Base-by-base conservation (phyloP, 2,329 filamentous ascomycete genomes). In the Fonsecaea pugnacius region DNA sequence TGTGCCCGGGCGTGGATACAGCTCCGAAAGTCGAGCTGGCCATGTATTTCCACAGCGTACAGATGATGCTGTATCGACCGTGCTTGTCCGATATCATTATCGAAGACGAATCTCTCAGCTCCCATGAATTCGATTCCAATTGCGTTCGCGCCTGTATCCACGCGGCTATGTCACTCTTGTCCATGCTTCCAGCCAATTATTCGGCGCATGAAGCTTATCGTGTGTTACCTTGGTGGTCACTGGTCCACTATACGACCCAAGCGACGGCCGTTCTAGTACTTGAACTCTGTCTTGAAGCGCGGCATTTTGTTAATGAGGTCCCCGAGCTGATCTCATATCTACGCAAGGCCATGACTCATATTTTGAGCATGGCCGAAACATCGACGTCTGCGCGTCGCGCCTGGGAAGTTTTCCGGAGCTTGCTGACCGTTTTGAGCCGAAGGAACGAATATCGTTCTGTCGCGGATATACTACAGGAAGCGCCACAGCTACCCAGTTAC, bases 201-300 rank as follows among this genome's bases (percentile, higher is more conserved):
- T 68, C 62, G 14, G 55, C 67, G 3, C 63, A 66, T 12, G 58
- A 67, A 14, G 65, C 72, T 1, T 67, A 67, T 52, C 65, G 68
- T 32, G 60, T 71, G 4, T 61, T 68, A 12, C 68, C 69, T 16
- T 74, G 72, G 71, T 74, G 72, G 72, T 58, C 61, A 38, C 53
- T 71, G 4, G 65, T 74, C 16, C 72, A 73, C 61, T 71, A 72
- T 46, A 55, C 73, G 30, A 69, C 68, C 48, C 73, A 72, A 60
- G 71, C 72, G 12, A 64, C 64, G 10, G 67, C 67, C 12, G 67
- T 74, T 3, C 63, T 74, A 10, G 43, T 74, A 18, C 67, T 73
- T 51, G 72, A 73, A 57, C 48, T 74, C n/a, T 60, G 66, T 40
- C 68, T 72, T 21, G 58, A 65, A n/a, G 54, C 63, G 21, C 64